Evolutionary conservation across 2,329 filamentous ascomycete species (phyloP).

Genomic region (Magnaporthiopsis poae): DNA sequence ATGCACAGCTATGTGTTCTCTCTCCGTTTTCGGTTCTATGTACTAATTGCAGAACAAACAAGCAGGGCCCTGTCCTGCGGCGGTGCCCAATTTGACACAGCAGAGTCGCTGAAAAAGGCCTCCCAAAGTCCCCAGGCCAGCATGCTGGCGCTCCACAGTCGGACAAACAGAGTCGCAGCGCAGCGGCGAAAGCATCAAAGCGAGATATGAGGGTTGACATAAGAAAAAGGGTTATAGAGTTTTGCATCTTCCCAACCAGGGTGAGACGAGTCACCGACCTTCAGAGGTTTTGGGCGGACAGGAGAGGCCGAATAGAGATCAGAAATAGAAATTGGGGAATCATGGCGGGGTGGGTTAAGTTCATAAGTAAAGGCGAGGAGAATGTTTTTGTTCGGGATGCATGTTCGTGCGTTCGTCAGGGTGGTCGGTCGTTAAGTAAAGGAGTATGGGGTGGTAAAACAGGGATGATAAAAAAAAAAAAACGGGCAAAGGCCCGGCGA

Average conservation of each 20-base stretch:
- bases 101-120: not conserved
- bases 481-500: too few species aligned
- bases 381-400: not conserved
- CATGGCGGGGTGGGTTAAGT: not conserved
- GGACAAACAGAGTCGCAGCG: not conserved
- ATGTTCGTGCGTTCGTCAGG: not conserved
- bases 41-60: not conserved
- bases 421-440: conserved; percentile 5
- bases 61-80: not conserved
- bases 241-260: not conserved
- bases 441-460: not conserved
- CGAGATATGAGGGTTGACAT: not conserved
- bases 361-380: not conserved
- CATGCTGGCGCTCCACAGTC: not conserved
- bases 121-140: not conserved
- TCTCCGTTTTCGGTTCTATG: not conserved
- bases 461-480: not conserved
- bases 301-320: not conserved
- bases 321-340: not conserved
- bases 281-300: not conserved
- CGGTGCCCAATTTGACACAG: not conserved
- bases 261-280: not conserved
- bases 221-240: not conserved
- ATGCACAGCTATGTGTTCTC: not conserved
- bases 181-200: not conserved